Evolutionary conservation across 805 yeast genomes (phyloP).

Genomic region (Yarrowia sp.): DNA sequence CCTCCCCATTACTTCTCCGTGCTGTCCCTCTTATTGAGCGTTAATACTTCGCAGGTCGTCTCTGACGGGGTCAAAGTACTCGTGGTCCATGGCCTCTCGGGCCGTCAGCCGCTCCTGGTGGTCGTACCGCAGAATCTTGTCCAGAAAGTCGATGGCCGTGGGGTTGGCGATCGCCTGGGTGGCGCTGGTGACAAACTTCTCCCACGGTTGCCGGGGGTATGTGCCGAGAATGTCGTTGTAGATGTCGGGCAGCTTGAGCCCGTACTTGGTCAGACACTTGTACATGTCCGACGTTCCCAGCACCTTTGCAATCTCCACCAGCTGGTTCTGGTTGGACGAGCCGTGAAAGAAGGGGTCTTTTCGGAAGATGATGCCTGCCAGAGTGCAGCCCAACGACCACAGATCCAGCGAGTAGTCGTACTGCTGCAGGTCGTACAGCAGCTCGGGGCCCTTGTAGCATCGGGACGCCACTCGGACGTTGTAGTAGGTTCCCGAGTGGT

Average conservation of each 20-base stretch:
- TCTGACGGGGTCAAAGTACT: conserved; percentile 50
- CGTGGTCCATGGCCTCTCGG: conserved; percentile 82
- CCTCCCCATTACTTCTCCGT: not conserved
- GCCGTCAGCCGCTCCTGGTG: conserved; percentile 91
- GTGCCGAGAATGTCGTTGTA: conserved; percentile 79
- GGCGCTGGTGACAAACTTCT: conserved; percentile 69
- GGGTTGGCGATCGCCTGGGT: conserved; percentile 72
- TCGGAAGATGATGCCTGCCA: conserved; percentile 86
- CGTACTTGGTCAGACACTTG: conserved; percentile 71
- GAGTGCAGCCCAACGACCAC: conserved; percentile 92
- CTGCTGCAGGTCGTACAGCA: conserved; percentile 78
- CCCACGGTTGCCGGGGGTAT: conserved; percentile 89
- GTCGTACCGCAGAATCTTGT: conserved; percentile 79
- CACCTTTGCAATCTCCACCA: conserved; percentile 87
- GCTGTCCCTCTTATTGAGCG: conserved; percentile 10
- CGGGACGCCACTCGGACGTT: conserved; percentile 92
- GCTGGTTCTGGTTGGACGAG: conserved; percentile 86
- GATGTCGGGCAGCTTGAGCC: conserved; percentile 72
- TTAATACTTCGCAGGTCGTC: conserved; percentile 39
- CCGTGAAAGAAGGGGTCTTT: conserved; percentile 95
- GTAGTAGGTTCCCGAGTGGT: conserved; percentile 87
- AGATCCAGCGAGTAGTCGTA: conserved; percentile 89
- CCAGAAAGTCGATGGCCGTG: conserved; percentile 82
- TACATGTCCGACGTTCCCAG: conserved; percentile 82
- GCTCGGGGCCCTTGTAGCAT: conserved; percentile 91